Conservation (phyloP, 192 early-diverging fungal genomes). For the Coemansia sp. region DNA sequence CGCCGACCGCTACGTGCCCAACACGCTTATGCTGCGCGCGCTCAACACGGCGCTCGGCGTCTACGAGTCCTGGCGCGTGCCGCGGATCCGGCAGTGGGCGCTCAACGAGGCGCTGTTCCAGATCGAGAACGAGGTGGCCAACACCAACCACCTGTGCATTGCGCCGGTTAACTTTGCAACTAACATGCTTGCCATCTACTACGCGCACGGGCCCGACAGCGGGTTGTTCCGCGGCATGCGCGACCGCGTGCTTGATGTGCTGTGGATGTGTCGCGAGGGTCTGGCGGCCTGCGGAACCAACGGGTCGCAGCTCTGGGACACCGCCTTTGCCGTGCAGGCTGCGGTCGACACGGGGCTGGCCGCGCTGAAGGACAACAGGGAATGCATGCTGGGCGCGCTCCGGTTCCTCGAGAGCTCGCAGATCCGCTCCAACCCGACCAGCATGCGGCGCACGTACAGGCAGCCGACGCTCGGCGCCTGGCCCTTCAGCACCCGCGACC, state of each 20-base stretch:
- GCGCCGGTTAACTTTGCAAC: conserved; percentile 94
- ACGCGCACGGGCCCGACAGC: conserved; percentile 85
- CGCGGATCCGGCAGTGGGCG: conserved; percentile 64
- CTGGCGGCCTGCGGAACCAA: conserved; percentile 97
- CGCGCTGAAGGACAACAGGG: conserved; percentile 65
- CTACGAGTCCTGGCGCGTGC: conserved; percentile 71
- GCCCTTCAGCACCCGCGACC: conserved; percentile 93
- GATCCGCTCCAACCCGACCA: conserved; percentile 74
- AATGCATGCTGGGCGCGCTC: conserved; percentile 66
- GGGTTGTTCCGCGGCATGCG: conserved; percentile 73
- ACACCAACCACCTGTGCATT: conserved; percentile 85
- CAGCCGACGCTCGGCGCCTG: conserved; percentile 89
- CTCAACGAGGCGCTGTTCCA: conserved; percentile 75
- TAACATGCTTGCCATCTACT: conserved; percentile 85
- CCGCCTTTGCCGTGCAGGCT: conserved; percentile 85
- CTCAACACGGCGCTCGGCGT: conserved; percentile 69
- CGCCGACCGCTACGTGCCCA: conserved; percentile 84
- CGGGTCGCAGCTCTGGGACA: conserved; percentile 97
- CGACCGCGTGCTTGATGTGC: conserved; percentile 74
- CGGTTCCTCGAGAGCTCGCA: conserved; percentile 84
- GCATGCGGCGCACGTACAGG: conserved; percentile 72
- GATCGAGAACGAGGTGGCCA: conserved; percentile 85
- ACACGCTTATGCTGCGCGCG: conserved; percentile 72
- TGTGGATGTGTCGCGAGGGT: conserved; percentile 90
- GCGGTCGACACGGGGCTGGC: conserved; percentile 77